Conservation (phyloP, 1,139 yeast genomes). For the Geotrichum fermentans region DNA sequence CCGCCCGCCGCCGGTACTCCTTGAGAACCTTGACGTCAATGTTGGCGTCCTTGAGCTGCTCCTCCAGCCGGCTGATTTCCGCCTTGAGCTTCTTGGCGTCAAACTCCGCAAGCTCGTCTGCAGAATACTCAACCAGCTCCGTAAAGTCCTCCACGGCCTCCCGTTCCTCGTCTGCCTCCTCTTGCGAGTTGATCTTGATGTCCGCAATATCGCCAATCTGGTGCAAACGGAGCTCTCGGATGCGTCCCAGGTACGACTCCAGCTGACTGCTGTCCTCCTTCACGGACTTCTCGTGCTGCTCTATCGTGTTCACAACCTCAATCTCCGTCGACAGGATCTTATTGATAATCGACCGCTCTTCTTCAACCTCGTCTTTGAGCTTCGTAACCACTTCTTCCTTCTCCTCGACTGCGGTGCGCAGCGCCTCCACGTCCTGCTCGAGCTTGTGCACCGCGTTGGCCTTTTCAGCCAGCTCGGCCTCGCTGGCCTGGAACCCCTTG, state of each 20-base stretch:
- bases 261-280: conserved; percentile 43
- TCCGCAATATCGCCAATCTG: conserved; percentile 28
- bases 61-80: conserved; percentile 55
- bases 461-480: conserved; percentile 26
- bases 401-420: conserved; percentile 34
- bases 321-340: conserved; percentile 64
- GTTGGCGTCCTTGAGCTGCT: conserved; percentile 51
- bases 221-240: conserved; percentile 30
- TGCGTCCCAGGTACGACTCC: conserved; percentile 35
- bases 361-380: conserved; percentile 47
- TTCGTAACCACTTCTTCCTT: conserved; percentile 39
- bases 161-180: conserved; percentile 20
- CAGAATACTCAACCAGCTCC: conserved; percentile 38
- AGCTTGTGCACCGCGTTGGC: conserved; percentile 19
- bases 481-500: conserved; percentile 37
- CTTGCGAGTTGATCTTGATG: conserved; percentile 8
- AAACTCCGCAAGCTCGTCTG: conserved; percentile 50
- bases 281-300: conserved; percentile 48
- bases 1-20: conserved; percentile 66
- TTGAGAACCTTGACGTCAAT: conserved; percentile 71
- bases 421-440: conserved; percentile 37
- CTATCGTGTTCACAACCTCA: conserved; percentile 61
- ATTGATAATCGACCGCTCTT: conserved; percentile 51
- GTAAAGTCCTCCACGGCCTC: conserved; percentile 22
- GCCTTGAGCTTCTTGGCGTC: conserved; percentile 49